Conservation (phyloP, 805 yeast genomes). For the Pichia occidentalis region DNA sequence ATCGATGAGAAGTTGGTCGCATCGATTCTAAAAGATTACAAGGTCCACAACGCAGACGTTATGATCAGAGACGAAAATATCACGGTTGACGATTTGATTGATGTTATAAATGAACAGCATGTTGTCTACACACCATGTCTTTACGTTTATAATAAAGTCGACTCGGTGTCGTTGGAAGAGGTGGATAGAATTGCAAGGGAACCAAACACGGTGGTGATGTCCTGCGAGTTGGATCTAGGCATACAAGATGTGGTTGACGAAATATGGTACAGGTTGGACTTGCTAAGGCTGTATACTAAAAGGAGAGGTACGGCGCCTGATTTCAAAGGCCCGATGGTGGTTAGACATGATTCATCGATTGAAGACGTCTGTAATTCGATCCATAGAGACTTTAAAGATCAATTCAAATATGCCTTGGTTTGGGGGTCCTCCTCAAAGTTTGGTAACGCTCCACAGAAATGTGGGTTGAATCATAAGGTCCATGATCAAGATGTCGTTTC, state of each 20-base stretch:
- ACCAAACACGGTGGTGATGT: constrained; percentile 90
- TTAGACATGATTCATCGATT: constrained; percentile 68
- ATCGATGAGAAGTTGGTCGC: constrained; percentile 75
- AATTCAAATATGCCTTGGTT: constrained; percentile 88
- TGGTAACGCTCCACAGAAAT: constrained; percentile 86
- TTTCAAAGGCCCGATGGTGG: constrained; percentile 86
- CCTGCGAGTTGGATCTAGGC: constrained; percentile 85
- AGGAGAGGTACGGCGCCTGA: constrained; percentile 77
- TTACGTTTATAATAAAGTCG: constrained; percentile 91
- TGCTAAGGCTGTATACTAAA: constrained; percentile 81
- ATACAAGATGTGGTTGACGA: constrained; percentile 83
- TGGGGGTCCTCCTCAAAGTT: constrained; percentile 92
- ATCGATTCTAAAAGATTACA: constrained; percentile 76
- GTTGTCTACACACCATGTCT: constrained; percentile 86
- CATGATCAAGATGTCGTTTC: constrained; percentile 94
- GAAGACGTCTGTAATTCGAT: constrained; percentile 87
- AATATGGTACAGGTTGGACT: constrained; percentile 82
- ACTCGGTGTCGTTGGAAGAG: constrained; percentile 91
- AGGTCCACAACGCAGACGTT: constrained; percentile 90
- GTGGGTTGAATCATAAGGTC: constrained; percentile 78
- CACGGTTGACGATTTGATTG: constrained; percentile 90
- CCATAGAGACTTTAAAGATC: constrained; percentile 86
- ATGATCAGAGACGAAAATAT: constrained; percentile 81
- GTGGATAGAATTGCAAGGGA: constrained; percentile 86
- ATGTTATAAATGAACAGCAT: constrained; percentile 80